Evolutionary conservation across 2,329 filamentous ascomycete genomes (phyloP), one percentile per base, ranked within the genome.

Genomic region (Ilyonectria mors-panacis): DNA sequence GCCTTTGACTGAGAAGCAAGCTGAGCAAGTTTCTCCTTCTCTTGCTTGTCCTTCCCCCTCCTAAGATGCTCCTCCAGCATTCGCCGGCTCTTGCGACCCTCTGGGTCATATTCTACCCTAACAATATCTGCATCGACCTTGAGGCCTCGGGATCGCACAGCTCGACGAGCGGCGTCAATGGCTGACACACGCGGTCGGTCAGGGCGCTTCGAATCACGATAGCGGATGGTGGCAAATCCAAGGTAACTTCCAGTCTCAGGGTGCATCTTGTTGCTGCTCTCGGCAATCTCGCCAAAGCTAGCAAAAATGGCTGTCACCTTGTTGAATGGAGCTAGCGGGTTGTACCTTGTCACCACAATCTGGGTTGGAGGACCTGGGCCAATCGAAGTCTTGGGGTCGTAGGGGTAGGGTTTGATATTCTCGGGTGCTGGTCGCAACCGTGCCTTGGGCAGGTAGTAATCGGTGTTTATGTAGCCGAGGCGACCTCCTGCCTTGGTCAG

Each of bases 311-410:
- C 89, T 19, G 88, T 89, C 57, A 97, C 87, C 75, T 94, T 93
- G 62, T 90, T 88, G 74, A 97, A 93, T 13, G 94, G 89, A 45
- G 93, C 92, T 70, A 98, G 85, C 7, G 95, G 95, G 80, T 98
- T 96, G 79, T 98, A 98, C n/a, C 94, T 94, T n/a, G 91, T 95
- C 21, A 98, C 94, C 4, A 98, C 92, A 55, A 99, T 90, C 78
- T 97, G 94, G 2, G 93, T 94, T 2, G 96, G 94, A 15, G 95
- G 95, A 0, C 94, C 94, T 26, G 94, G 94, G 0, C 95, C 95
- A 74, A 97, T 90, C 2, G 95, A 97, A 5, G 94, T 94, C 74
- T 90, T 90, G 6, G 91, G 83, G 78, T 98, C 95, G 81, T 94
- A 96, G 28, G 89, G 82, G 80, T 97, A 98, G 23, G 93, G 92